Percentiles rank a stretch among this genome's conserved stretches.
phyloP scores from a whole-genome alignment of 306 rosid genomes.

The Castanopsis chinensis region DNA sequence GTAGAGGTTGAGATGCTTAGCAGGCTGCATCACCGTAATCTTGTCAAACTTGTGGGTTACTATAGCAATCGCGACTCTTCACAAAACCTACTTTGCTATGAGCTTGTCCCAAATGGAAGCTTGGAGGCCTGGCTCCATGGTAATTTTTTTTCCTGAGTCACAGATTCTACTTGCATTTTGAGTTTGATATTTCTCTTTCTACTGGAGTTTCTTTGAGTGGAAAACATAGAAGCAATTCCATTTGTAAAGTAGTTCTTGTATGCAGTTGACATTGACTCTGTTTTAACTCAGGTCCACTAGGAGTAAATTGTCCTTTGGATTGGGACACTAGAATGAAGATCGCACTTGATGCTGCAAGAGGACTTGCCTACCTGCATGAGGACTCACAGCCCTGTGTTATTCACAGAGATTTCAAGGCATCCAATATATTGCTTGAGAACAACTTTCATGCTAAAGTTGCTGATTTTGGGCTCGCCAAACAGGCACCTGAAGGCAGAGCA shows the following conservation, averaged over 20 bases:
- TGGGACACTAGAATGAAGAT: constrained; percentile 99
- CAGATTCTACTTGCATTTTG: constrained; percentile 1
- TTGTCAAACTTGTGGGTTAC: constrained; percentile 92
- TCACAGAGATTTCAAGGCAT: constrained; percentile 96
- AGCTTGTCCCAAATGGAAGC: constrained; percentile 97
- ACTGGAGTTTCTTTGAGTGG: background rate
- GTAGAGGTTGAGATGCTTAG: constrained; percentile 99
- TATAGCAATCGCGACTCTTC: constrained; percentile 79
- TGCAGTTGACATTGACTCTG: constrained; percentile 9
- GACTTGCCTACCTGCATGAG: constrained; percentile 93
- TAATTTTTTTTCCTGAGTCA: constrained; percentile 38
- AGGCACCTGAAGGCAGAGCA: constrained; percentile 90
- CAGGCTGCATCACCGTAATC: constrained; percentile 95
- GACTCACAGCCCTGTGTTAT: constrained; percentile 97
- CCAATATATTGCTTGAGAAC: constrained; percentile 91
- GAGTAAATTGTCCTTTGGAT: constrained; percentile 92
- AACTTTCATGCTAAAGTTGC: constrained; percentile 94
- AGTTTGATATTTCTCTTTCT: constrained; percentile 7
- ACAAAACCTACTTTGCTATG: constrained; percentile 93
- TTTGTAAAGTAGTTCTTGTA: background rate
- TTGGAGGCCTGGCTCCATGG: constrained; percentile 99
- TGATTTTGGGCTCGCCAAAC: constrained; percentile 97
- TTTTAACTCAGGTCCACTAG: constrained; percentile 69
- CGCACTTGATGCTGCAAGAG: constrained; percentile 97
- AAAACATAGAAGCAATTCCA: background rate